These are phyloP conservation scores for Fusarium nygamai DNA, from an alignment of 2,329 filamentous ascomycete genomes.

Conservation along the genomic window DNA sequence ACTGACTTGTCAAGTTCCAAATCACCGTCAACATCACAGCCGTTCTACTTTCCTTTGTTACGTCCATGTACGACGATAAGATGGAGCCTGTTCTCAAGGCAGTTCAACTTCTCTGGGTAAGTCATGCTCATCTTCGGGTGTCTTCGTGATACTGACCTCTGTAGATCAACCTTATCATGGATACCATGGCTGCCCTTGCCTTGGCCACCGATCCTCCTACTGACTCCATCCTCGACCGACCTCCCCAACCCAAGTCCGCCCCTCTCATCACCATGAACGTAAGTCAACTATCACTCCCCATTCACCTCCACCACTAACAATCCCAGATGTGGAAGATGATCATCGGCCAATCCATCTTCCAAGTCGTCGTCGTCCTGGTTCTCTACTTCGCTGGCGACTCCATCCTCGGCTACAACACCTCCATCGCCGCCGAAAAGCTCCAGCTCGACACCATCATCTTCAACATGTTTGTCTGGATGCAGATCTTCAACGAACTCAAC, in stretches of 20 bases:
- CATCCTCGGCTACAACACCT: conserved; percentile 35
- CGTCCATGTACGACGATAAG: conserved; percentile 75
- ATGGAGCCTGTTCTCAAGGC: conserved; percentile 84
- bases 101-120: conserved; percentile 95
- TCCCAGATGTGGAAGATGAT: conserved; percentile 97
- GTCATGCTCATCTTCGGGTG: fast-evolving
- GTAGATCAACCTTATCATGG: conserved; percentile 85
- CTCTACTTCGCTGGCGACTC: conserved; percentile 79
- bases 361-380: conserved; percentile 81
- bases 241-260: conserved; percentile 67
- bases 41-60: conserved; percentile 86
- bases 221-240: conserved; percentile 80
- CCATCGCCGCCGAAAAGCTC: conserved; percentile 55
- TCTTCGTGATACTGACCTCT: fast-evolving
- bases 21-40: conserved; percentile 93
- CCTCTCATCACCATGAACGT: conserved; percentile 77
- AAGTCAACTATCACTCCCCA: not conserved
- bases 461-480: conserved; percentile 99
- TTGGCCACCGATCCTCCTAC: conserved; percentile 89
- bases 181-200: conserved; percentile 89
- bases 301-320: not conserved
- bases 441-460: conserved; percentile 86
- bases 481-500: conserved; percentile 84
- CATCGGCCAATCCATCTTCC: conserved; percentile 88
- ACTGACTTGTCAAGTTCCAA: conserved; percentile 61